phyloP scores from a whole-genome alignment of 305 asterid species.

The Euphrasia arctica region DNA sequence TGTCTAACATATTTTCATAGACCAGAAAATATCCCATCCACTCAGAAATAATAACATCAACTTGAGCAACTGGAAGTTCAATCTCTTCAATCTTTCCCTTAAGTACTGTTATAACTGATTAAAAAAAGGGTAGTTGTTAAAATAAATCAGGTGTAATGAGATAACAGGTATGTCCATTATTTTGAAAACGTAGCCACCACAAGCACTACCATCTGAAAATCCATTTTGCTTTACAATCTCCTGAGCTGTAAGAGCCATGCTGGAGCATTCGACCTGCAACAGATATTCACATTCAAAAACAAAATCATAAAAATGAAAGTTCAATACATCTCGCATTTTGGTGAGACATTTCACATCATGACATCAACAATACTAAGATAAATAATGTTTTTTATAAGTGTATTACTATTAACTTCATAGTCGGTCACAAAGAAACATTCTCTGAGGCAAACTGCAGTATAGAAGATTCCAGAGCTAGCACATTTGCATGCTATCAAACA shows the following conservation, averaged over 20 bases:
- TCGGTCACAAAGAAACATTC: too few species aligned
- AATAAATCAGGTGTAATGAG: constrained; percentile 26
- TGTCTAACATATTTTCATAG: constrained; percentile 90
- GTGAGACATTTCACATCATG: constrained; percentile 1
- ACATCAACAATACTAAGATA: background rate
- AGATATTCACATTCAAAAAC: constrained; percentile 18
- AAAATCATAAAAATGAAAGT: background rate
- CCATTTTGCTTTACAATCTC: background rate
- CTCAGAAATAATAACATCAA: constrained; percentile 90
- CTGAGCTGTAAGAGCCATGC: constrained; percentile 53
- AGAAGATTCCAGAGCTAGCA: too few species aligned
- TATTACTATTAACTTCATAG: too few species aligned
- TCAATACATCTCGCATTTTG: background rate
- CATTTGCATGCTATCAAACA: too few species aligned
- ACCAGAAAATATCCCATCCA: constrained; percentile 99
- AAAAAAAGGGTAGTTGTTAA: constrained; percentile 13
- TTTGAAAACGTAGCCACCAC: background rate
- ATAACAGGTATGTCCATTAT: background rate
- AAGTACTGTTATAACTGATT: constrained; percentile 80
- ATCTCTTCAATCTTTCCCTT: constrained; percentile 95
- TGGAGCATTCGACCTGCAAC: constrained; percentile 92
- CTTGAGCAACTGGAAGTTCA: constrained; percentile 92
- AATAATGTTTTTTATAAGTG: background rate
- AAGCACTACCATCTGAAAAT: background rate
- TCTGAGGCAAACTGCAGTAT: background rate